Evolutionary conservation across 2,329 filamentous ascomycete species (phyloP).

Genomic region (Delphinella strobiligena): DNA sequence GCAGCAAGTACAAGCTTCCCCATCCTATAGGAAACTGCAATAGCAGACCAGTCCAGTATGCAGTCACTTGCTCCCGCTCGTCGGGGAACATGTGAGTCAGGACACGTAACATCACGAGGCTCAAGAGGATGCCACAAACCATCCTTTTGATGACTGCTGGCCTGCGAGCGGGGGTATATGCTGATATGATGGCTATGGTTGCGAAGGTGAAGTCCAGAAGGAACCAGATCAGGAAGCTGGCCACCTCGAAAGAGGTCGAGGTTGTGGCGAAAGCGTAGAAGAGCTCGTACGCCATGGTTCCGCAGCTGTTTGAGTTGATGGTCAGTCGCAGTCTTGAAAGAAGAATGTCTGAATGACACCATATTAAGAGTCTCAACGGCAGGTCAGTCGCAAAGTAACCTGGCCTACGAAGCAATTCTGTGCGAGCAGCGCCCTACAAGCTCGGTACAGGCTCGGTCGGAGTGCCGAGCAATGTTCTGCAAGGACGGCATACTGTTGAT

Average conservation of each 20-base stretch:
- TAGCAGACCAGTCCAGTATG: slow-evolving; percentile 27
- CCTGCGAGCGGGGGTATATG: slow-evolving; percentile 16
- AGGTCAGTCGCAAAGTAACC: no score
- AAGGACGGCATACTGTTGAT: no score
- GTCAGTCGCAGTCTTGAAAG: no score
- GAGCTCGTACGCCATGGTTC: slow-evolving; percentile 27
- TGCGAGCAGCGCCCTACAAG: no score
- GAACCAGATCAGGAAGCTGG: slow-evolving; percentile 27
- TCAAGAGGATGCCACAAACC: slow-evolving; percentile 17
- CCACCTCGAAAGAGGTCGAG: slow-evolving; percentile 20
- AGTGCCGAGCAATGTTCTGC: no score
- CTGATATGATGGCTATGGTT: slow-evolving; percentile 19
- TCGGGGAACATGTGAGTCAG: slow-evolving; percentile 22
- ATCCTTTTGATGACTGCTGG: slow-evolving; percentile 15
- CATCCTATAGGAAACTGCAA: slow-evolving; percentile 28
- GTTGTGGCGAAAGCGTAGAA: slow-evolving; percentile 28
- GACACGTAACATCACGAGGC: slow-evolving; percentile 19
- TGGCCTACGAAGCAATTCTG: no score
- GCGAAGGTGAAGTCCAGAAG: slow-evolving; percentile 25
- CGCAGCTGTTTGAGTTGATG: slow-evolving; percentile 10
- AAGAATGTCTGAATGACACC: no score
- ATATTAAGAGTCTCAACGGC: no score
- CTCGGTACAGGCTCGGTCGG: no score
- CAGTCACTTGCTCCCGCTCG: slow-evolving; percentile 28
- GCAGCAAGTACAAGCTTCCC: slow-evolving; percentile 20